Conservation (phyloP, 2,329 filamentous ascomycete species). For the Chaetomiaceae sp. region DNA sequence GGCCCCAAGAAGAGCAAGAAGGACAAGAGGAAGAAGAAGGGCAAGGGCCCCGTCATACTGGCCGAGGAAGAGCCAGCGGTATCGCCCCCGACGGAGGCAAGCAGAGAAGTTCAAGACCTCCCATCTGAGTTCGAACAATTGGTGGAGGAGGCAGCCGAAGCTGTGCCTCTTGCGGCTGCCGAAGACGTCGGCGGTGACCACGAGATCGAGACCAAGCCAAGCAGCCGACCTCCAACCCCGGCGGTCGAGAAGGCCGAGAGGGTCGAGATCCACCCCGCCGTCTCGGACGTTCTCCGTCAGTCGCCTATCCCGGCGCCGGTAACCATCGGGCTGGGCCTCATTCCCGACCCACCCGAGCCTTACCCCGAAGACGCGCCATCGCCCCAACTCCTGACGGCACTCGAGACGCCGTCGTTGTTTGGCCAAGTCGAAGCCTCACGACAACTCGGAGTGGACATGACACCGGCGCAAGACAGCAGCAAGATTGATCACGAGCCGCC, state of each 20-base stretch:
- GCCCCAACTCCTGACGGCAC: conserved; percentile 30
- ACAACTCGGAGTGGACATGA: conserved; percentile 28
- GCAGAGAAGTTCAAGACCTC: background rate
- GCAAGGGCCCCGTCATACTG: conserved; percentile 16
- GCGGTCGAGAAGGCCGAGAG: conserved; percentile 16
- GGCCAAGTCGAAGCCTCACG: conserved; percentile 9
- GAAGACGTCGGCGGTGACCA: conserved; percentile 19
- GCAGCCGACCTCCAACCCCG: conserved; percentile 16
- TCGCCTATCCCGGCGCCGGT: conserved; percentile 16
- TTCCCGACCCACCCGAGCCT: conserved; percentile 28
- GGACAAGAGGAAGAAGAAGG: conserved; percentile 34
- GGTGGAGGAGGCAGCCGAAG: conserved; percentile 9
- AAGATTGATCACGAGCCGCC: conserved; percentile 36
- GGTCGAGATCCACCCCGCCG: conserved; percentile 26
- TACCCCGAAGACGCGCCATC: conserved; percentile 31
- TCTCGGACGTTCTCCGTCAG: conserved; percentile 17
- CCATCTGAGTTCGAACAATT: background rate
- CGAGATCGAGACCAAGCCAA: conserved; percentile 26
- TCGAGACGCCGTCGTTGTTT: conserved; percentile 17
- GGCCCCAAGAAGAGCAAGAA: conserved; percentile 28
- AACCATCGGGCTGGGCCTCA: conserved; percentile 29
- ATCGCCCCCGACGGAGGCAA: background rate
- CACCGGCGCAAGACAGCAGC: conserved; percentile 30
- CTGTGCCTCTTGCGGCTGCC: conserved; percentile 1
- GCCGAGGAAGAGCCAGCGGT: conserved; percentile 8